Evolutionary conservation across 257 asterid genomes (phyloP).

Genomic region (Thymus quinquecostatus): DNA sequence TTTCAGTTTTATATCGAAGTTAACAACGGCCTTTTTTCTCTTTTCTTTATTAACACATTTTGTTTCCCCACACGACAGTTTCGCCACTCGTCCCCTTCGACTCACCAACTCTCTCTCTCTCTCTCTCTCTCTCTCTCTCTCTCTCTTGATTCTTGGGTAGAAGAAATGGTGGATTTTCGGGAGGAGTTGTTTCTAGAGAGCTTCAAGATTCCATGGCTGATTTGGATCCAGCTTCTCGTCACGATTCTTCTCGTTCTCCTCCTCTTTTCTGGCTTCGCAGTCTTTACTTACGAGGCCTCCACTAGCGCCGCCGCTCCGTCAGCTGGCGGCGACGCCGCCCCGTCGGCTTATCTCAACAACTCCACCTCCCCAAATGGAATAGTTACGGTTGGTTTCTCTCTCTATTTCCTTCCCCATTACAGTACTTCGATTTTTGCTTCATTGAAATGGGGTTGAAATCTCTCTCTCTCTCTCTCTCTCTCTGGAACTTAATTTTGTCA

Average conservation of each 20-base stretch:
- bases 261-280: slow-evolving; percentile 58
- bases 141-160: neutral
- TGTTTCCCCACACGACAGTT: neutral
- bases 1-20: neutral
- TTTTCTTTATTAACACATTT: neutral
- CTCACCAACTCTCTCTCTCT: slow-evolving; percentile 6
- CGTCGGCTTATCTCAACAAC: slow-evolving; percentile 29
- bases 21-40: slow-evolving; percentile 16
- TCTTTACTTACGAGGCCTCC: slow-evolving; percentile 42
- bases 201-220: slow-evolving; percentile 68
- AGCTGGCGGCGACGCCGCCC: slow-evolving; percentile 11
- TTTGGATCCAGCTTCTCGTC: slow-evolving; percentile 75
- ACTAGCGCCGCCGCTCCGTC: slow-evolving; percentile 27
- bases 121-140: neutral
- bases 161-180: slow-evolving; percentile 62
- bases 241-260: slow-evolving; percentile 60
- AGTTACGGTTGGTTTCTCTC: slow-evolving; percentile 34
- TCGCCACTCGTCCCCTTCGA: neutral
- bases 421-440: neutral
- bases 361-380: slow-evolving; percentile 36
- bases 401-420: neutral
- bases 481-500: neutral
- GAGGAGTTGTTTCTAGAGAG: slow-evolving; percentile 67
- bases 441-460: neutral
- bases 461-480: neutral